Base-by-base conservation (phyloP, 2,329 filamentous ascomycete genomes). In the Rhynchosporium graminicola region DNA sequence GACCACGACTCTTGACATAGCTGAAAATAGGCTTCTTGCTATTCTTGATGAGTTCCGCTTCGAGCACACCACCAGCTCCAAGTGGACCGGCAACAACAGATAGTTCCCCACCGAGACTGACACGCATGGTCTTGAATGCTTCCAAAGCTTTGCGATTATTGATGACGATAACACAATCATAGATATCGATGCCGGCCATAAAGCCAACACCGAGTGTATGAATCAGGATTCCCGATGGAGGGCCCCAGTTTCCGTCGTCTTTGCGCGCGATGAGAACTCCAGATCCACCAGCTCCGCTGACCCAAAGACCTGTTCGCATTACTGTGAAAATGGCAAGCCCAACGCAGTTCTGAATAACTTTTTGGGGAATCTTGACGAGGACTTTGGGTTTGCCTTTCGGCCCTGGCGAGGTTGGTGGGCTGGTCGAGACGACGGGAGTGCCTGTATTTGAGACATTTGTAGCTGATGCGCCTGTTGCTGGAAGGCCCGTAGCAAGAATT, bases 291-390 rank as follows among this genome's bases (percentile, higher is more conserved):
- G 92, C 93, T 52, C 94, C 94, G 52, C 91, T 93, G 69, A 96
- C 83, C 90, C 92, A 97, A 38, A 97, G 80, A 15, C 94, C 94
- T 8, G 91, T 94, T 63, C 94, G 87, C 92, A 97, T 96, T 43
- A 92, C 96, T 0, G 93, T 97, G 79, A 97, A 97, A 69, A 98
- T 90, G 59, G 92, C 93, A 59, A 98, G 83, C 12, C 91, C 94
- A 69, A 94, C 92, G 40, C 92, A 92, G 77, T 95, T 91, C 73
- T 91, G 86, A 69, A 98, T 91, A 61, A 97, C 91, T 72, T 88
- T 84, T 61, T 87, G 80, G 0, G 94, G 94, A 45, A 98, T 97
- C 78, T 92, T 95, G 76, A 94, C 91, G 59, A 81, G 76, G 1
- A 72, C 64, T 69, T 91, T 86, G 20, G 88, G 87, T 74, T 84